Base-by-base conservation (phyloP, 768 basidiomycete genomes). In the Termitomyces sp. region DNA sequence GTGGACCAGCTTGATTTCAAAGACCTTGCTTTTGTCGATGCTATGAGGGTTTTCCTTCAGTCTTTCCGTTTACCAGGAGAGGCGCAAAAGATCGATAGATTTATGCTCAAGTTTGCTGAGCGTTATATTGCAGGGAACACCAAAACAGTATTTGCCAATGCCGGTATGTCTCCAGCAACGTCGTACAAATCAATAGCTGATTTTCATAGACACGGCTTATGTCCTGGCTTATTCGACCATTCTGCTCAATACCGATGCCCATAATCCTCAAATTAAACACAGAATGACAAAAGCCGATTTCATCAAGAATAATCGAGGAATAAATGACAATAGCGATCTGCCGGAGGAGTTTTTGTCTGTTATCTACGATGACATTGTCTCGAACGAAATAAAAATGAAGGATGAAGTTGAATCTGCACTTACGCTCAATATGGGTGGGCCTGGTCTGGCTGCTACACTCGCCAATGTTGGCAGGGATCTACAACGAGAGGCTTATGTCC, bases 101-200 rank as follows among this genome's bases (percentile, higher is more conserved):
- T 85, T 75, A 95, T 99, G 93, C 84, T 98, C 56, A 99, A 99
- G 72, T 99, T 98, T 68, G 96, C 97, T 9, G 95, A 98, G 71
- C 85, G 95, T 38, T 99, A 94, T 71, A 94, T 98, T 62, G 91
- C 88, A 13, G 88, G 88, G 57, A 98, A 98, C 71, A 74, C 85
- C 0, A 83, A 87, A 64, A 91, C 90, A 1, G 81, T 84, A 2
- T 99, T 98, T 68, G 90, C 92, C 53, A 98, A 98, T 72, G 97
- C 97, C 67, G 95, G 92, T 92, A 61, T 56, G 87, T 75, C 48
- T 30, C 38, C 16, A 9, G 4, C 51, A 26, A 16, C 4, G 16
- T 44, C 32, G 8, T 16, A 26, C 26, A 12, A 14, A 55, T 50
- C 18, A 56, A 2, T 7, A 7, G 18, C 40, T 61, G 40, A 64